Conservation (phyloP, 2,329 filamentous ascomycete genomes). For the Ophiognomonia clavigignenti-juglandacearum region DNA sequence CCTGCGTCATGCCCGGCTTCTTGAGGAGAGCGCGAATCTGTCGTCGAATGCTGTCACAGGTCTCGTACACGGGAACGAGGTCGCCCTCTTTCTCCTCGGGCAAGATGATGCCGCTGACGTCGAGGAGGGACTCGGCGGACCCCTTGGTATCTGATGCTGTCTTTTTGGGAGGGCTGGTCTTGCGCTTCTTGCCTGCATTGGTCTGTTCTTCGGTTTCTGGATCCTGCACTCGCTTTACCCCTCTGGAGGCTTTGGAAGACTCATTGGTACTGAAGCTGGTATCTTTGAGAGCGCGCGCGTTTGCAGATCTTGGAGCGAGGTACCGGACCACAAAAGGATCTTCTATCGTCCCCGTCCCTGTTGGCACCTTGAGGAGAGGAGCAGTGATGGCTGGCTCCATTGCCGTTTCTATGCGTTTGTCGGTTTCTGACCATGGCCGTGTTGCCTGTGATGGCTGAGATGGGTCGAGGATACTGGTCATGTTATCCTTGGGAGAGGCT, state of each 20-base stretch:
- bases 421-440: background rate
- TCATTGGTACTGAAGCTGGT: too few species aligned
- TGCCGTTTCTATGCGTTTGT: background rate
- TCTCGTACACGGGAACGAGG: slow-evolving; percentile 49
- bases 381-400: background rate
- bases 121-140: slow-evolving; percentile 9
- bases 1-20: slow-evolving; percentile 40
- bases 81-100: slow-evolving; percentile 35
- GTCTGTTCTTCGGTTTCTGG: too few species aligned
- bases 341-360: too few species aligned
- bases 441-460: background rate
- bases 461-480: background rate
- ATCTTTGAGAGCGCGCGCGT: too few species aligned
- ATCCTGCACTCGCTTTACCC: too few species aligned
- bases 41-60: slow-evolving; percentile 51
- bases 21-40: slow-evolving; percentile 52
- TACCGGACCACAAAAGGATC: too few species aligned
- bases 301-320: too few species aligned
- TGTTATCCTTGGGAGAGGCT: too few species aligned
- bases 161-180: background rate
- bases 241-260: too few species aligned
- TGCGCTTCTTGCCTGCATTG: background rate
- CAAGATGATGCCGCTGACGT: slow-evolving; percentile 32
- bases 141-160: background rate
- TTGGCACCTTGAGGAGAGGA: too few species aligned